Evolutionary conservation across 2,329 filamentous ascomycete species (phyloP).

Genomic region (Colletotrichum somersetense): DNA sequence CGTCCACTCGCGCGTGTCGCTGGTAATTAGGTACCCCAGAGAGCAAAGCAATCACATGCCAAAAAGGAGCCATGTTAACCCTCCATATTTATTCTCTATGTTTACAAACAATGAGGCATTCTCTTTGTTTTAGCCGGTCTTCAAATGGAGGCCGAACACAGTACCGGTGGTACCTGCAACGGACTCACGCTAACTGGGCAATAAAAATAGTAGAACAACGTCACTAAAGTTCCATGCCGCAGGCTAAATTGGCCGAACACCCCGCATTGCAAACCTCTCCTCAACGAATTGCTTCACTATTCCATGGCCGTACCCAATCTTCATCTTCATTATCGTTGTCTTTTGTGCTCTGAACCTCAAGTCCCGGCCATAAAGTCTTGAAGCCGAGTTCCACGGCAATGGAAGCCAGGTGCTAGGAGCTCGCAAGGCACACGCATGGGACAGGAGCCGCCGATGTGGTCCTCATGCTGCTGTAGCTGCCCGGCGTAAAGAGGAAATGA

Average conservation of each 20-base stretch:
- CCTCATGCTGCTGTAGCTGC: conserved; percentile 51
- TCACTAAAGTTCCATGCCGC: not conserved
- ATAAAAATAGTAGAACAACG: not conserved
- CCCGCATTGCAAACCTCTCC: not conserved
- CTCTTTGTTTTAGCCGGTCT: not conserved
- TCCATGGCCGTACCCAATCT: not conserved
- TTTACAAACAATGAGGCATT: not conserved
- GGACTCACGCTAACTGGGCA: not conserved
- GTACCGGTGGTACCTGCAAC: too few species aligned
- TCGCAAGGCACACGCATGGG: conserved; percentile 50
- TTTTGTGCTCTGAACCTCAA: conserved; percentile 15
- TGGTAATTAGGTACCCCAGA: not conserved
- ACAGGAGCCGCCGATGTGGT: conserved; percentile 51
- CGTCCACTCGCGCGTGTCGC: too few species aligned
- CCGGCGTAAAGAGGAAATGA: conserved; percentile 48
- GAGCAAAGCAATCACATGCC: not conserved
- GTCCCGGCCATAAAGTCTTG: conserved; percentile 40
- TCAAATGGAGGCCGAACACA: not conserved
- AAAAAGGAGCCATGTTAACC: not conserved
- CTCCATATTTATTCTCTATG: not conserved
- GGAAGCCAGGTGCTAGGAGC: conserved; percentile 50
- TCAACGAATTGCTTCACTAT: not conserved
- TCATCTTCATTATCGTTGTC: not conserved
- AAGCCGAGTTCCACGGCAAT: conserved; percentile 48
- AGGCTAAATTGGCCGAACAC: not conserved